Evolutionary conservation across 2,329 filamentous ascomycete species (phyloP).

Genomic region (Ophiostoma piceae): DNA sequence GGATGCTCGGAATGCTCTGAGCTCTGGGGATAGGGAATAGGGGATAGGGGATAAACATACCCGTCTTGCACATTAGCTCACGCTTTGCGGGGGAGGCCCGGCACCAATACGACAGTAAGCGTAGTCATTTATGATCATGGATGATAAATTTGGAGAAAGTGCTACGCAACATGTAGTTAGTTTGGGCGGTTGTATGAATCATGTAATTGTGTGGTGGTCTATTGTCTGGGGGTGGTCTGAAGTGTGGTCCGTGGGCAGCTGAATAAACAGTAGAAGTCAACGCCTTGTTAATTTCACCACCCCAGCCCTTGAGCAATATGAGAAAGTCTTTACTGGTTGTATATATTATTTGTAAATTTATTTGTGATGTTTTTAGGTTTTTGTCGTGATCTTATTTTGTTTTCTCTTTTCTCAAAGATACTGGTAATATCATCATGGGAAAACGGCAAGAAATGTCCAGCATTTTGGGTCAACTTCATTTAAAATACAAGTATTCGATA

Average conservation of each 20-base stretch:
- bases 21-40: neutral
- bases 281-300: too few species aligned
- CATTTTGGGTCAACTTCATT: too few species aligned
- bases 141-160: neutral
- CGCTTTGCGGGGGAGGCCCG: neutral
- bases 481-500: too few species aligned
- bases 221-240: neutral
- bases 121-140: neutral
- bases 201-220: neutral
- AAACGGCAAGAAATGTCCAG: too few species aligned
- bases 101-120: neutral
- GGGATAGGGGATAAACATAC: conserved; percentile 9
- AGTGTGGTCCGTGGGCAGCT: too few species aligned
- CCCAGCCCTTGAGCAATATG: too few species aligned
- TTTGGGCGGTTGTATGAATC: neutral
- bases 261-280: neutral
- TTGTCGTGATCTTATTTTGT: too few species aligned
- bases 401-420: too few species aligned
- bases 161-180: neutral
- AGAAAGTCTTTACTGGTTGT: too few species aligned
- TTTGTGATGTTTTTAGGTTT: too few species aligned
- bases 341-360: too few species aligned
- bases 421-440: too few species aligned
- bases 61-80: neutral
- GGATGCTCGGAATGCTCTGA: neutral